These are phyloP conservation scores for Gonium pectorale DNA, from an alignment of 139 green algal species.

Conservation along the genomic window DNA sequence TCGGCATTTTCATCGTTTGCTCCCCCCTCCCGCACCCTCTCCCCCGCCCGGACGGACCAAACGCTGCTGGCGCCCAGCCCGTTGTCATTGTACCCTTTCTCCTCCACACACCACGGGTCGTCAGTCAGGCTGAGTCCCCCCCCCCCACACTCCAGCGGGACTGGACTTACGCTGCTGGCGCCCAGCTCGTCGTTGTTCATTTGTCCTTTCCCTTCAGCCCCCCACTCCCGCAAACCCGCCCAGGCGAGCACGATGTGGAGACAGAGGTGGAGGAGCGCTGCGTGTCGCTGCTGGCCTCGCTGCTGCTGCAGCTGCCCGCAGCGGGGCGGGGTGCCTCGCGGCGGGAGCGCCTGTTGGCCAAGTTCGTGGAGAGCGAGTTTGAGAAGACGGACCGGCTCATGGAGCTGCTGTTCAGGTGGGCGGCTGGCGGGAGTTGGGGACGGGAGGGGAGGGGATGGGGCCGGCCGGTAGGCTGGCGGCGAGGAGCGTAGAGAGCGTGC, in stretches of 20 bases:
- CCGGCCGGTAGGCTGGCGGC: too few relatives aligned
- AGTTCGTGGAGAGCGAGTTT: slow-evolving; percentile 98
- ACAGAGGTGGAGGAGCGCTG: slow-evolving; percentile 89
- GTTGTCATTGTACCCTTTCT: too few relatives aligned
- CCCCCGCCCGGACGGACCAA: too few relatives aligned
- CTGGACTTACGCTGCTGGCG: too few relatives aligned
- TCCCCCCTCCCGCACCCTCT: too few relatives aligned
- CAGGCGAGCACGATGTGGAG: slow-evolving; percentile 68
- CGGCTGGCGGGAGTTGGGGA: neutral
- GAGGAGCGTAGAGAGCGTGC: too few relatives aligned
- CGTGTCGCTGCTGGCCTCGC: slow-evolving; percentile 86
- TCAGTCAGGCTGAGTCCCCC: too few relatives aligned
- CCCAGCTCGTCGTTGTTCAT: neutral
- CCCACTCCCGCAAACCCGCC: neutral
- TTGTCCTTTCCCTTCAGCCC: neutral
- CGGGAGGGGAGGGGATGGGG: too few relatives aligned
- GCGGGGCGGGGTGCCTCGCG: slow-evolving; percentile 28
- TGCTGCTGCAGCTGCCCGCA: slow-evolving; percentile 59
- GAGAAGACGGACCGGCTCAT: slow-evolving; percentile 97
- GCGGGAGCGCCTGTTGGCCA: slow-evolving; percentile 87
- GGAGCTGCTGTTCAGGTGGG: slow-evolving; percentile 86
- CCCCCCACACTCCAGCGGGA: too few relatives aligned
- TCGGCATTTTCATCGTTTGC: too few relatives aligned
- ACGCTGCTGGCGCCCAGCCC: too few relatives aligned
- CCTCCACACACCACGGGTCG: too few relatives aligned